These are phyloP conservation scores for Dactylellina cionopaga DNA, from an alignment of 2,329 filamentous ascomycete genomes.

Conservation along the genomic window DNA sequence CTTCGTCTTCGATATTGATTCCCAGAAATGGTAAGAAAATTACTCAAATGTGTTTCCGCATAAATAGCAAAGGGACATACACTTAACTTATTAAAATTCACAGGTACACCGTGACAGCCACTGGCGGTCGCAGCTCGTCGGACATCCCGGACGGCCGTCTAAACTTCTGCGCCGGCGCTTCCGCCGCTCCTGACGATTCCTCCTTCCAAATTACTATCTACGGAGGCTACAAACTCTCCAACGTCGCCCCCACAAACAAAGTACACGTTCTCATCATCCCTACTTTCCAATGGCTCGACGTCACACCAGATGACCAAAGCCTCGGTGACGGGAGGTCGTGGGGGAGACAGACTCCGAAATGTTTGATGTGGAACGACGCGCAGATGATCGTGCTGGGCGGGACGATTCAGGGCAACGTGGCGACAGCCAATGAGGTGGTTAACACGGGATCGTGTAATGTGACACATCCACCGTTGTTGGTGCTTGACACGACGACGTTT, in stretches of 20 bases:
- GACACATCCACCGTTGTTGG: conserved; percentile 45
- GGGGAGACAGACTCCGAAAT: conserved; percentile 27
- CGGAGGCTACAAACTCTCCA: conserved; percentile 49
- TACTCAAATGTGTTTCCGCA: too few species aligned
- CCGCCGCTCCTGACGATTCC: conserved; percentile 45
- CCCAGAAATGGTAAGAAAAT: conserved; percentile 27
- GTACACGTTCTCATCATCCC: conserved; percentile 45
- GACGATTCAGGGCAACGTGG: conserved; percentile 28
- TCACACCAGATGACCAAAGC: conserved; percentile 22
- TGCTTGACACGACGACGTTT: conserved; percentile 47
- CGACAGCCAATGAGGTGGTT: conserved; percentile 24
- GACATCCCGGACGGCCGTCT: conserved; percentile 42
- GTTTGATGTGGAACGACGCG: conserved; percentile 40
- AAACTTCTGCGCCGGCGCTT: conserved; percentile 39
- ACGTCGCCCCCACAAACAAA: conserved; percentile 33
- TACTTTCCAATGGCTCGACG: conserved; percentile 50
- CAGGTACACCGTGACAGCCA: conserved; percentile 30
- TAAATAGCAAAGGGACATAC: too few species aligned
- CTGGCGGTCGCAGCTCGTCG: conserved; percentile 8
- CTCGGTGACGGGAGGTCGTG: conserved; percentile 35
- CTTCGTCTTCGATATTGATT: conserved; percentile 50
- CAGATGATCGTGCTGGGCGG: conserved; percentile 46
- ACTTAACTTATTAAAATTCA: neutral
- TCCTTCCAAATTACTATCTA: conserved; percentile 53
- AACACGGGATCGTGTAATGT: conserved; percentile 37